Conservation (phyloP, 371 early-diverging fungal genomes). For the Ecytonucleospora hepatopenaei region DNA sequence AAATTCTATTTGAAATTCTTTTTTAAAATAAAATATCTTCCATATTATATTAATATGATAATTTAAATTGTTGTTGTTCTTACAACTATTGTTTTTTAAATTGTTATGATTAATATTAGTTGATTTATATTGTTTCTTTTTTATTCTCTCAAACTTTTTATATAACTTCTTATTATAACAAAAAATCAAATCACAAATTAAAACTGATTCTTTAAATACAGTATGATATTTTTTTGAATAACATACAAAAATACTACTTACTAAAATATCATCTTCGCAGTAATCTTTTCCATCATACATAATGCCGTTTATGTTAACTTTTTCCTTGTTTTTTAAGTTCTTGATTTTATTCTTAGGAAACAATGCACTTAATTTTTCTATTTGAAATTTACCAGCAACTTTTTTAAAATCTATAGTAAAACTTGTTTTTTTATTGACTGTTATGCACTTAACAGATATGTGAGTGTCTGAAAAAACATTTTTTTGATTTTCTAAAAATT, state of each 20-base stretch:
- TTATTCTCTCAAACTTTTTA: not conserved
- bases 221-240: not conserved
- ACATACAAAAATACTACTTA: slow-evolving; percentile 20
- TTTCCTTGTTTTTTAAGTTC: slow-evolving; percentile 11
- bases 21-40: not conserved
- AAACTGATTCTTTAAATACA: too few species aligned
- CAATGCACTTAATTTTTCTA: slow-evolving; percentile 29
- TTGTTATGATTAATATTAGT: slow-evolving; percentile 8
- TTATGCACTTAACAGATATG: slow-evolving; percentile 9
- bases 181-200: not conserved
- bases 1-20: not conserved
- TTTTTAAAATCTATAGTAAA: slow-evolving; percentile 27
- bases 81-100: slow-evolving; percentile 13
- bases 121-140: slow-evolving; percentile 7
- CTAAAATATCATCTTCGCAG: slow-evolving; percentile 26
- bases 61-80: too few species aligned
- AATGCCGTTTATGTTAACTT: slow-evolving; percentile 9
- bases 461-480: slow-evolving; percentile 13
- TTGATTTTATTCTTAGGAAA: slow-evolving; percentile 35
- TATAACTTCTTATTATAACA: not conserved
- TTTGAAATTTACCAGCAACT: slow-evolving; percentile 29
- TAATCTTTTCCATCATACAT: slow-evolving; percentile 31
- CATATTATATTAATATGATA: slow-evolving; percentile 1
- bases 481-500: slow-evolving; percentile 4
- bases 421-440: not conserved